These are phyloP conservation scores for Suhomyces emberorum DNA, from an alignment of 805 yeast genomes.

Conservation along the genomic window DNA sequence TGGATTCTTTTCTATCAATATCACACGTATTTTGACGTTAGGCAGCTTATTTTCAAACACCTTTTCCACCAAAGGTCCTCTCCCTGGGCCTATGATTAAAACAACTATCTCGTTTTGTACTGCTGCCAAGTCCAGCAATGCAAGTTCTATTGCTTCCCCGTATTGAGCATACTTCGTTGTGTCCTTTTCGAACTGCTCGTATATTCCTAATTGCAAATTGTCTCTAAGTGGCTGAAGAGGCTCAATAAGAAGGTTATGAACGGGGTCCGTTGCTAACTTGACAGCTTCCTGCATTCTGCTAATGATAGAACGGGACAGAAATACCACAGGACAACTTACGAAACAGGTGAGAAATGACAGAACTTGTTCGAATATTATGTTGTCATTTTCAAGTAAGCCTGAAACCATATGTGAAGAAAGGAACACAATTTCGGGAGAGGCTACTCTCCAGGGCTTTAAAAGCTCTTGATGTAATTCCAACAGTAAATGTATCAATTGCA, in stretches of 20 bases:
- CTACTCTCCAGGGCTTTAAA: background rate
- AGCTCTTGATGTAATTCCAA: background rate
- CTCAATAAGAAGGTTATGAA: constrained; percentile 17
- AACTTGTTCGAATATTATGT: too few relatives aligned
- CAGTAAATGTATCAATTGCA: background rate
- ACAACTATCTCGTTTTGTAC: constrained; percentile 19
- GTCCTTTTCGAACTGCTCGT: constrained; percentile 72
- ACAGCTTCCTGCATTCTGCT: too few relatives aligned
- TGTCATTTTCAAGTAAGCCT: too few relatives aligned
- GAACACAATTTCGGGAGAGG: background rate
- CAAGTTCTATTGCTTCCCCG: constrained; percentile 57
- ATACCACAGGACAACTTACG: too few relatives aligned
- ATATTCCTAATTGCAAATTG: constrained; percentile 56
- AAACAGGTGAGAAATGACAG: too few relatives aligned
- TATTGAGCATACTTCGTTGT: constrained; percentile 64
- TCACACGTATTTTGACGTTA: constrained; percentile 9
- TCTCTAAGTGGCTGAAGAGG: constrained; percentile 75
- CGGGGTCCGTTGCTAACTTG: too few relatives aligned
- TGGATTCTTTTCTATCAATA: constrained; percentile 71
- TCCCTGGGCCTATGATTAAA: constrained; percentile 81
- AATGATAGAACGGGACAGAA: too few relatives aligned
- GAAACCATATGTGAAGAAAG: too few relatives aligned
- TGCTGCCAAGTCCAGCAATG: constrained; percentile 33
- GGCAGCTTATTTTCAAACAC: constrained; percentile 10
- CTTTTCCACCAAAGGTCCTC: constrained; percentile 72